Conservation (phyloP, 805 yeast species). For the Candida ipomoeae region DNA sequence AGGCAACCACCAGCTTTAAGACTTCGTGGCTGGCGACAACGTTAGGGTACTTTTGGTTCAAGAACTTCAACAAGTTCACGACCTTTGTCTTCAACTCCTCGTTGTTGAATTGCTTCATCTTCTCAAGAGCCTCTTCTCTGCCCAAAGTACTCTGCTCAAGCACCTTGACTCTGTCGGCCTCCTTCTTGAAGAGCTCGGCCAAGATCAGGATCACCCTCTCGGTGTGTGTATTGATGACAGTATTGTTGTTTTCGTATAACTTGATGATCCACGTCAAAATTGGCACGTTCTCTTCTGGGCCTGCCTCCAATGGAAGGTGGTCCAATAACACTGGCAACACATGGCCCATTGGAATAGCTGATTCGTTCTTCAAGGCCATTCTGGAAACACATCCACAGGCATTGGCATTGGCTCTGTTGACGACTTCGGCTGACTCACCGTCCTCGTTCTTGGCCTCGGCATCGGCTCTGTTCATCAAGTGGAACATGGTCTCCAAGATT, state of each 20-base stretch:
- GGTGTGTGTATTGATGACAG: constrained; percentile 50
- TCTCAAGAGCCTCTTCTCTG: constrained; percentile 76
- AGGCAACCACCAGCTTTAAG: constrained; percentile 42
- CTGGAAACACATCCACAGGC: constrained; percentile 97
- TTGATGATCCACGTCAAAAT: constrained; percentile 73
- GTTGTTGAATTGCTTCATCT: constrained; percentile 71
- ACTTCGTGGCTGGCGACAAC: constrained; percentile 51
- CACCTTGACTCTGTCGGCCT: constrained; percentile 66
- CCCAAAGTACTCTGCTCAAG: constrained; percentile 75
- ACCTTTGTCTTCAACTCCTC: constrained; percentile 64
- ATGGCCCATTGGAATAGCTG: constrained; percentile 65
- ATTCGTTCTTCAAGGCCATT: constrained; percentile 70
- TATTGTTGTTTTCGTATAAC: constrained; percentile 62
- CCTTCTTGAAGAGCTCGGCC: constrained; percentile 68
- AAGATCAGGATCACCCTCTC: constrained; percentile 64
- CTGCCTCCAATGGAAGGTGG: constrained; percentile 83
- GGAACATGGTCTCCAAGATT: constrained; percentile 70
- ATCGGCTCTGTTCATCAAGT: constrained; percentile 67
- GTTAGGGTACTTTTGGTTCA: constrained; percentile 63
- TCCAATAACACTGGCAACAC: constrained; percentile 72
- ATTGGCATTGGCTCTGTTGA: constrained; percentile 84
- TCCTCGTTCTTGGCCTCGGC: constrained; percentile 49
- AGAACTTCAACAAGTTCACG: constrained; percentile 64
- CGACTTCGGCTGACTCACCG: constrained; percentile 73
- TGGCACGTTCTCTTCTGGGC: constrained; percentile 89